These are phyloP conservation scores for Baorangia bicolor DNA, from an alignment of 768 basidiomycete genomes.

Conservation along the genomic window DNA sequence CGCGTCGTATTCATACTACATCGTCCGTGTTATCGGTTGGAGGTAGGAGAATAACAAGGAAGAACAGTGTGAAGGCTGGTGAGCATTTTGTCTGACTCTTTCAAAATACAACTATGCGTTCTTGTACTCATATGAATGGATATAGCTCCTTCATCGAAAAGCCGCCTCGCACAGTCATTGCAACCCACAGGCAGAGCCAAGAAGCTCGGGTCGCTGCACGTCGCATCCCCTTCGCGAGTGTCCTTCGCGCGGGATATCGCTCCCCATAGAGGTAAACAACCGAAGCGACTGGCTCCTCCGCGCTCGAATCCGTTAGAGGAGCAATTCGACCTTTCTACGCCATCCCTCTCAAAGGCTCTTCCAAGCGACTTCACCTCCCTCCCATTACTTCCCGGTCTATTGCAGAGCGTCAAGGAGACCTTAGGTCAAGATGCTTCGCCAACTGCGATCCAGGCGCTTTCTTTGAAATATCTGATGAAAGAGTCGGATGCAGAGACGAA, in stretches of 20 bases:
- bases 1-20: slow-evolving; percentile 10
- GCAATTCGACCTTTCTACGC: slow-evolving; percentile 38
- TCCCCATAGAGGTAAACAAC: slow-evolving; percentile 20
- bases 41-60: slow-evolving; percentile 15
- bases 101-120: too few relatives aligned
- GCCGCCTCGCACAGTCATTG: slow-evolving; percentile 29
- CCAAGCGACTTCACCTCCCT: slow-evolving; percentile 58
- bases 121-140: background rate
- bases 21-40: slow-evolving; percentile 6
- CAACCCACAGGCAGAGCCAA: slow-evolving; percentile 28
- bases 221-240: slow-evolving; percentile 18
- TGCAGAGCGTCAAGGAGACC: slow-evolving; percentile 53
- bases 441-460: slow-evolving; percentile 77
- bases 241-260: slow-evolving; percentile 16
- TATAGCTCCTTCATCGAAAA: slow-evolving; percentile 24
- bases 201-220: slow-evolving; percentile 26
- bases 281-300: background rate
- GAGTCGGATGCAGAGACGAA: slow-evolving; percentile 10
- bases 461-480: slow-evolving; percentile 62
- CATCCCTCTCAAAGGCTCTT: slow-evolving; percentile 27
- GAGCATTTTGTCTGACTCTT: background rate
- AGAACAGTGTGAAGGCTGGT: slow-evolving; percentile 12
- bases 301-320: slow-evolving; percentile 30
- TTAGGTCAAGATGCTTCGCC: slow-evolving; percentile 59
- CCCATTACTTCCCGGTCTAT: slow-evolving; percentile 64